Evolutionary conservation across 495 filamentous ascomycete species (phyloP).

Genomic region (Penicillium cinerascens): DNA sequence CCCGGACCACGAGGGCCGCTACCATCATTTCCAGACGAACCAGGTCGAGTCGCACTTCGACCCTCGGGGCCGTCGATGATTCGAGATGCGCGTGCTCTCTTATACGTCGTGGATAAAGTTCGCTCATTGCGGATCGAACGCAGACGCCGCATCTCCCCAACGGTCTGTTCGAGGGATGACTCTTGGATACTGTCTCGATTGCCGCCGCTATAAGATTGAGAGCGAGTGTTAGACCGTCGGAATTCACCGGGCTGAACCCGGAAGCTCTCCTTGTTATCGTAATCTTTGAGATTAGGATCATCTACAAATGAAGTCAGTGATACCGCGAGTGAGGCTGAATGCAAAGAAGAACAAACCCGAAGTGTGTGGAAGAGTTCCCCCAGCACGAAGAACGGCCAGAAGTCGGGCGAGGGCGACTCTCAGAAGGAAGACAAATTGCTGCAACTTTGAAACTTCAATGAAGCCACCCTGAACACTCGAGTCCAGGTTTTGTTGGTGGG

Average conservation of each 20-base stretch:
- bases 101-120: conserved; percentile 85
- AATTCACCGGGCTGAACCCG: conserved; percentile 40
- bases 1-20: conserved; percentile 53
- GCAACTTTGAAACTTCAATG: conserved; percentile 69
- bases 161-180: conserved; percentile 88
- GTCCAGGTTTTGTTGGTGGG: conserved; percentile 40
- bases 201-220: conserved; percentile 63
- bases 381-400: conserved; percentile 77
- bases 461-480: conserved; percentile 54
- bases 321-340: conserved; percentile 7
- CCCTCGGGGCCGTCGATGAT: conserved; percentile 92
- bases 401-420: conserved; percentile 88
- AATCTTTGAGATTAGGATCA: conserved; percentile 65
- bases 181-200: conserved; percentile 54
- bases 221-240: conserved; percentile 64
- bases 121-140: conserved; percentile 92
- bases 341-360: conserved; percentile 49
- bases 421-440: conserved; percentile 91
- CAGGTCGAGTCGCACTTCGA: conserved; percentile 62
- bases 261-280: conserved; percentile 65
- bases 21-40: conserved; percentile 69
- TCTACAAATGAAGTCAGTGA: conserved; percentile 44
- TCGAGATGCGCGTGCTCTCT: conserved; percentile 82
- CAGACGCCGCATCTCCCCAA: conserved; percentile 88
- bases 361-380: conserved; percentile 71